Conservation (phyloP, 2,329 filamentous ascomycete species). For the Nothopassalora personata region DNA sequence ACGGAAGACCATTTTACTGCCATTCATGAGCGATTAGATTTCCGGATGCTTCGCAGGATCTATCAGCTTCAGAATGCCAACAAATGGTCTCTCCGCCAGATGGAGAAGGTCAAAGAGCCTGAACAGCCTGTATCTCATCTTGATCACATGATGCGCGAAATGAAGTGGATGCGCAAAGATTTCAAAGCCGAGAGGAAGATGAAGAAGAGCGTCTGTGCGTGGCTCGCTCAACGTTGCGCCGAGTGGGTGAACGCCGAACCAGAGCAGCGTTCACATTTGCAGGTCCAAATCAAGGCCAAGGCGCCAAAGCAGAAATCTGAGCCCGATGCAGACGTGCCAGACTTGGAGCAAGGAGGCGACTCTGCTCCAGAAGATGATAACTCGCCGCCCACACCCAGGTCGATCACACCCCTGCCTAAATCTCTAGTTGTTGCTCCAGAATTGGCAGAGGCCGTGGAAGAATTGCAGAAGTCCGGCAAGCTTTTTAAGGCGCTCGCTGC, state of each 20-base stretch:
- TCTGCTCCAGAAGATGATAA: slow-evolving; percentile 30
- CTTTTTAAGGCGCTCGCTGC: slow-evolving; percentile 25
- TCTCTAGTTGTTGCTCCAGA: slow-evolving; percentile 28
- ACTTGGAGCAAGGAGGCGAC: slow-evolving; percentile 28
- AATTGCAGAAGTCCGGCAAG: slow-evolving; percentile 24
- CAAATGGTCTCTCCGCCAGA: slow-evolving; percentile 86
- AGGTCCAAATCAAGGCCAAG: slow-evolving; percentile 55
- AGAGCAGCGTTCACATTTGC: slow-evolving; percentile 61
- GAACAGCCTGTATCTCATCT: slow-evolving; percentile 70
- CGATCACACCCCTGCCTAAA: slow-evolving; percentile 10
- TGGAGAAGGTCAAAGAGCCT: slow-evolving; percentile 78
- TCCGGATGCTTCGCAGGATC: slow-evolving; percentile 76
- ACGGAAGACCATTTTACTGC: slow-evolving; percentile 80
- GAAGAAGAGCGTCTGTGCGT: slow-evolving; percentile 77
- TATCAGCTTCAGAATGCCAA: slow-evolving; percentile 87
- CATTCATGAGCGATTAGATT: slow-evolving; percentile 80
- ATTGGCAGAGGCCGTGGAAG: slow-evolving; percentile 22
- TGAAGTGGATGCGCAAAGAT: slow-evolving; percentile 97
- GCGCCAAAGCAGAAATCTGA: slow-evolving; percentile 13
- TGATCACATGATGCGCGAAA: slow-evolving; percentile 82
- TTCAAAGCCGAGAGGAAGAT: slow-evolving; percentile 91
- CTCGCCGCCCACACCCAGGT: slow-evolving; percentile 24
- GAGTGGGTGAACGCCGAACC: slow-evolving; percentile 66
- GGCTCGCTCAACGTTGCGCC: slow-evolving; percentile 74
- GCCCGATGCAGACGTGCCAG: slow-evolving; percentile 20